Base-by-base conservation (phyloP, 1,284 basidiomycete species). In the Grifola frondosa region DNA sequence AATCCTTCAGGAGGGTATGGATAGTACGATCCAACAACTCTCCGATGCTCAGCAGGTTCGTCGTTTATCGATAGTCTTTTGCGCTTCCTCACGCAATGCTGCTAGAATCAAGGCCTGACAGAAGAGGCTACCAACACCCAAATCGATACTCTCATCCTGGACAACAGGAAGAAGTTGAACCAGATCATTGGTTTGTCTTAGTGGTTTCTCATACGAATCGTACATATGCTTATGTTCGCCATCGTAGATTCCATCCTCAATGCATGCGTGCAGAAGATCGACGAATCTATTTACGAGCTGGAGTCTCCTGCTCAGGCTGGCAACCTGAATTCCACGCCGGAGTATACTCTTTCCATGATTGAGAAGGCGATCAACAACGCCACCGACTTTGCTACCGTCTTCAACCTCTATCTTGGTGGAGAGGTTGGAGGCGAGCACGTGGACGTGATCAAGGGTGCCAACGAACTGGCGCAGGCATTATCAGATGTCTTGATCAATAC, bases 121-220 rank as follows among this genome's bases (percentile, higher is more conserved):
- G 91, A 93, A 56, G 86, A 91, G 54, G 91, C 94, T 0, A 91
- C 92, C 49, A 92, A 94, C 61, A 90, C 92, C 11, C 93, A 98
- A 65, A 94, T 99, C 58, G 96, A 99, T 66, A 97, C 88, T 1
- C 78, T 99, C 55, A 97, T 99, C 54, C 75, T 99, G 48, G 97
- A 99, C 66, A 92, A 97, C 63, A 81, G 93, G 63, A 98, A 97
- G 76, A 97, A 98, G 71, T 77, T 99, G 58, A 99, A 99, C 68
- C 82, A 93, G 56, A 97, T 99, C 65, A 98, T 99, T 61, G 93
- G 88, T 89, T 28, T 16, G 71, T 64, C 15, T 30, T 40, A 42
- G 35, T 13, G 16, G 17, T 12, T 8, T 3, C 12, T 15, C 17
- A 15, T 30, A n/a, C n/a, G 5, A 12, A 22, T 12, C n/a, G 8